Evolutionary conservation across 768 basidiomycete species (phyloP).

Genomic region (Lentinula edodes): DNA sequence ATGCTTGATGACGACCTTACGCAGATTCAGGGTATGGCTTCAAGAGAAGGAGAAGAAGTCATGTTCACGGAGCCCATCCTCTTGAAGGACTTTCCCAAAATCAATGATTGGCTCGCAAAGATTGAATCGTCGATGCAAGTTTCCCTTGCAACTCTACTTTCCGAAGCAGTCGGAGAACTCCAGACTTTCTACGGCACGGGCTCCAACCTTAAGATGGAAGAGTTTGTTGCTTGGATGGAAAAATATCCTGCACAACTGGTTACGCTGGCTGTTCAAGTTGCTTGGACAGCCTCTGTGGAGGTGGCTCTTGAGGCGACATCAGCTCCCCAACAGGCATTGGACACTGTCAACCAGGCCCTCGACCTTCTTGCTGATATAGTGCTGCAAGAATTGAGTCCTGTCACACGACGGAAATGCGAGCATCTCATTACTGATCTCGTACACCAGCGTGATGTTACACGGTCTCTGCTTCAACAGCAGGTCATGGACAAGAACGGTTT

Average conservation of each 20-base stretch:
- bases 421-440: conserved; percentile 98
- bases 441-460: conserved; percentile 93
- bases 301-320: conserved; percentile 49
- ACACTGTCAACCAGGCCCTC: conserved; percentile 74
- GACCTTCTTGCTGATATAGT: conserved; percentile 98
- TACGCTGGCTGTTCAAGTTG: conserved; percentile 90
- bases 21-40: conserved; percentile 89
- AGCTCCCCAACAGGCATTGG: conserved; percentile 60
- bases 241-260: conserved; percentile 95
- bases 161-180: conserved; percentile 75
- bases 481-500: conserved; percentile 68
- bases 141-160: conserved; percentile 79
- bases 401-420: conserved; percentile 97
- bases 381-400: conserved; percentile 78
- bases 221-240: conserved; percentile 87
- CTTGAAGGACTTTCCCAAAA: conserved; percentile 91
- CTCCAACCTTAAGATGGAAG: conserved; percentile 51
- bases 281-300: conserved; percentile 89
- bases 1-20: conserved; percentile 83
- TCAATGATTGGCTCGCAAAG: conserved; percentile 96
- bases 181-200: conserved; percentile 73
- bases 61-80: conserved; percentile 76
- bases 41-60: conserved; percentile 94
- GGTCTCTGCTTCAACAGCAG: conserved; percentile 64
- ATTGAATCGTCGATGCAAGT: conserved; percentile 91